Base-by-base conservation (phyloP, 78 protist genomes). In the Dictyostelium brefeldianum region DNA sequence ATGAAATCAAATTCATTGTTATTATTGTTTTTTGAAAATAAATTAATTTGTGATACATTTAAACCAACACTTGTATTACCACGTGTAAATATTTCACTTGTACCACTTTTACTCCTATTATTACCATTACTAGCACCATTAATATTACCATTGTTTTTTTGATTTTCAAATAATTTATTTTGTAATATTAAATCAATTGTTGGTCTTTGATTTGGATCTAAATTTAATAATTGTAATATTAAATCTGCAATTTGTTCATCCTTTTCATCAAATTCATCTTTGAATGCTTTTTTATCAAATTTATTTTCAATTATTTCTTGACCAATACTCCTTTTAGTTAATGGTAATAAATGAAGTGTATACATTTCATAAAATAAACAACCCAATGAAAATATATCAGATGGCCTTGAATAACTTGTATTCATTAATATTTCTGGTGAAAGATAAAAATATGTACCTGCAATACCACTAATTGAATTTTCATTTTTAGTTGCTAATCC, bases 351-450 rank as follows among this genome's bases (percentile, higher is more conserved):
- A 54, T 47, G 70, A 3, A 84, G 43, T 5, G 92, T 84, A 22
- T 47, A 43, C 92, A 84, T 84, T 75, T 84, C 92, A 47, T 84
- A 84, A 48, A 74, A 57, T 25, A 74, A 57, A 84, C 92, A 84
- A 29, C 82, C 92, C 48, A 84, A 62, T 56, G 92, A 84, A 29
- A 84, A 84, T 25, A 84, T 84, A 59, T 84, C 92, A 0, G 83
- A 75, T 6, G 92, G 82, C 59, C 92, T 31, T 8, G 75, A 74
- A 29, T 84, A 84, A n/a, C 51, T 10, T 75, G 74, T 43, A 47
- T 84, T 84, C 11, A 54, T 11, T 25, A 83, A 48, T 5, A 84
- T 67, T 20, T 84, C 92, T 22, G 92, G 92, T 22, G 92, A 53
- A 2, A 73, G 22, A 59, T 84, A 84, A 46, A 17, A 84, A 1